Base-by-base conservation (phyloP, 495 filamentous ascomycete species). In the Podospora pseudoanserina region DNA sequence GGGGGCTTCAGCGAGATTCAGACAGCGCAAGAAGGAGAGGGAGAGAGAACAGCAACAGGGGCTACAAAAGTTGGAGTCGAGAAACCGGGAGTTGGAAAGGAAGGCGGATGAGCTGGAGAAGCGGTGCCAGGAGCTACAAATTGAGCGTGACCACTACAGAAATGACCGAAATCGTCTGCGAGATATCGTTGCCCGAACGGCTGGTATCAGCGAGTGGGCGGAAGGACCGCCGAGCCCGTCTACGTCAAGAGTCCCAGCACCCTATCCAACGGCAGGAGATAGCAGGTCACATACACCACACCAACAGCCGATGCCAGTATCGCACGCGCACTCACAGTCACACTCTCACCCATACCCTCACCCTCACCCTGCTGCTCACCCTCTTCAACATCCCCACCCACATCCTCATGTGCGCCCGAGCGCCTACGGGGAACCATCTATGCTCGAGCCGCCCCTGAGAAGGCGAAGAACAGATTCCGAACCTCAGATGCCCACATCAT, bases 1-100 rank as follows among this genome's bases (percentile, higher is more conserved):
- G 63, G 92, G 92, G 58, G 95, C 95, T 7, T 97, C 93, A 55
- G 89, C 93, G 67, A 83, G 95, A 56, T 97, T 98, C 73, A 89
- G 95, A 65, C 88, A 91, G 74, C 86, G 94, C 64, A 87, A 91
- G 72, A 98, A 97, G 77, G 90, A 95, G 73, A 93, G 92, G 73
- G 94, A 97, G 78, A 85, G 86, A 71, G 90, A 93, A 73, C 82
- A 87, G 67, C 86, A 89, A 72, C 82, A 90, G 39, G 88, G 88
- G 44, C 78, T 81, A 74, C 86, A 81, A 63, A 87, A 88, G 57
- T 80, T 92, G 69, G 86, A 87, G 73, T 81, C 85, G 56, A 83
- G 88, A 55, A 82, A 88, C 44, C 78, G 81, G 7, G 81, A 83
- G 62, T 64, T 83, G 60, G 72, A 75, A 63, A 77, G 75, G 60